Evolutionary conservation across 1,284 basidiomycete genomes (phyloP), one percentile per base, ranked within the genome.

Genomic region (Cutaneotrichosporon mucoides): DNA sequence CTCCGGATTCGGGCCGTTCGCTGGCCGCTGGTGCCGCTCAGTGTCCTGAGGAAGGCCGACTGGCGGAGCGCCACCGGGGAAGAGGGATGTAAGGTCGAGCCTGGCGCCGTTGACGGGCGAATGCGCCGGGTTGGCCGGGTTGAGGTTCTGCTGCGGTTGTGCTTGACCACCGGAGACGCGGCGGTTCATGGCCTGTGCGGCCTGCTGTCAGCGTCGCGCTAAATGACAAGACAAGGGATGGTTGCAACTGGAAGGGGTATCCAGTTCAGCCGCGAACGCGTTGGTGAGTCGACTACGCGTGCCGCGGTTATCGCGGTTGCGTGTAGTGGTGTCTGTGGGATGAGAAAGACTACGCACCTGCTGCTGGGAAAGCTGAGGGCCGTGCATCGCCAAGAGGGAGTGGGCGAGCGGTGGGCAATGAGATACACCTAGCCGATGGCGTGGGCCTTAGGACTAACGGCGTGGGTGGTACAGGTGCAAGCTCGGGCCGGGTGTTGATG

Each of bases 1-100:
- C 12, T 61, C 59, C 16, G 60, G 41, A 37, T 41, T 62, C n/a
- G 66, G 48, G 5, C 65, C 62, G 53, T 66, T 65, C 3, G 59
- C 8, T 51, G 49, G 10, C 13, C 15, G 3, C 24, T 24, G 24
- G 24, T 24, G 24, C 24, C 24, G 24, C 24, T 24, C 24, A 24
- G 24, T 24, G 24, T 24, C 24, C 24, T 24, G 24, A 24, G 24
- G 24, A 24, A 24, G 24, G 24, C 24, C 24, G 24, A 24, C 24
- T 24, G 24, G 24, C 24, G 24, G 24, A 24, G 24, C 24, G 24
- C 24, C 24, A 24, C 38, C 16, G 16, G 37, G 24, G 24, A 52
- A 52, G 40, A 52, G 50, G 12, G 37, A 13, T n/a, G 37, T 16
- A 5, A 52, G 40, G 40, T 41, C 40, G 5, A 52, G 24, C 2